These are phyloP conservation scores for Rauvolfia tetraphylla DNA, from an alignment of 257 asterid genomes.

Conservation along the genomic window DNA sequence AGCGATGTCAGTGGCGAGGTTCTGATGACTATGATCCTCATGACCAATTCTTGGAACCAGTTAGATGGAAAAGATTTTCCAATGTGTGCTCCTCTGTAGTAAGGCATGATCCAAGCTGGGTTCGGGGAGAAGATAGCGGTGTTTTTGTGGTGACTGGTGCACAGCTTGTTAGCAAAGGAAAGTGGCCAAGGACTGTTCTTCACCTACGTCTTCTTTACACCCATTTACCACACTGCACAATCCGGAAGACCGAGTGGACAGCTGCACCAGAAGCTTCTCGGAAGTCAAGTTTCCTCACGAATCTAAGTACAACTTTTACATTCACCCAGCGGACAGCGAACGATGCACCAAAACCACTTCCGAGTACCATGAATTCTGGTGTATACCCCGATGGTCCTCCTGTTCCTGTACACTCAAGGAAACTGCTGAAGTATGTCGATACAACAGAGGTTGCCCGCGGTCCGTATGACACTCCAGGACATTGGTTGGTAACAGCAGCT, in stretches of 20 bases:
- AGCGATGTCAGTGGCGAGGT: constrained; percentile 79
- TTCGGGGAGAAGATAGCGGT: constrained; percentile 44
- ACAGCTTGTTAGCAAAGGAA: constrained; percentile 74
- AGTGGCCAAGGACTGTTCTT: constrained; percentile 83
- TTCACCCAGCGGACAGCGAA: constrained; percentile 64
- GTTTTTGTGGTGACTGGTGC: constrained; percentile 87
- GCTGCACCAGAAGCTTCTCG: constrained; percentile 68
- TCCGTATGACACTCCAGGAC: constrained; percentile 83
- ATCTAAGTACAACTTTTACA: constrained; percentile 87
- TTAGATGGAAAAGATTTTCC: constrained; percentile 77
- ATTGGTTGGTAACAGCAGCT: constrained; percentile 96
- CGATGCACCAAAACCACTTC: constrained; percentile 60
- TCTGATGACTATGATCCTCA: constrained; percentile 65
- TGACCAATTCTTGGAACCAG: constrained; percentile 77
- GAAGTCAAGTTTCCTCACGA: constrained; percentile 65
- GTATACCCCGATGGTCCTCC: constrained; percentile 97
- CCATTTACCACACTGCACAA: constrained; percentile 64
- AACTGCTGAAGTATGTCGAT: constrained; percentile 75
- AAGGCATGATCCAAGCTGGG: constrained; percentile 74
- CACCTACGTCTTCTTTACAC: constrained; percentile 84
- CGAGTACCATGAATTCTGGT: constrained; percentile 72
- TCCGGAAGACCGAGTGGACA: constrained; percentile 91
- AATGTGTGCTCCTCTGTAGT: constrained; percentile 74
- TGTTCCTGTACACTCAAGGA: constrained; percentile 59
- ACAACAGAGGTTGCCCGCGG: constrained; percentile 78